Evolutionary conservation across 2,329 filamentous ascomycete genomes (phyloP), one percentile per base, ranked within the genome.

Genomic region (Exophiala viscosa): DNA sequence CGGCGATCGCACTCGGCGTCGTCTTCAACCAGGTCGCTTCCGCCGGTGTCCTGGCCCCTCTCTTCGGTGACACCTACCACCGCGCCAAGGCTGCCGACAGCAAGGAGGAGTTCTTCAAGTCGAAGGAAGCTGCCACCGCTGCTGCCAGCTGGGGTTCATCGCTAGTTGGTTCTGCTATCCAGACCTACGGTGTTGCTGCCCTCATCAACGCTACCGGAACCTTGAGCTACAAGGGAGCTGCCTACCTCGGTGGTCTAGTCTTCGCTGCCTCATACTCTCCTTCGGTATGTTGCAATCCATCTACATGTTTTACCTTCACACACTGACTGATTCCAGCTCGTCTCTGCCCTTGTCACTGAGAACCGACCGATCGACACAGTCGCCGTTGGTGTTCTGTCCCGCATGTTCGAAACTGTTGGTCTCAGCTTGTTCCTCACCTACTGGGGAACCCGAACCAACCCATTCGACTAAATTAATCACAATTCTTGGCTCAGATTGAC

Each of bases 371-470:
- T 93, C 54, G 92, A 97, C 74, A 92, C 88, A 58, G 84, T 97
- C 63, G 90, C 89, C 63, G 86, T 96, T 62, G 88, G 87, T 68
- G 83, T 87, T 58, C 75, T 93, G 45, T 86, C 88, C 67, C 91
- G 93, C 75, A 76, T 93, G 64, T 82, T 96, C 64, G 93, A 97
- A 83, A 96, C 93, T 2, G 83, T 97, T 55, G 93, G 92, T 60
- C 82, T 97, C 54, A 90, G 87, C 59, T 71, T 96, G 67, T 90
- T 97, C 82, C 80, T 97, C 65, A 96, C 90, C 69, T 97, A 89
- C 87, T 97, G 92, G 92, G 92, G 92, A 67, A 96, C 92, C 67
- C 86, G 88, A 69, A 93, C 90, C 75, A 92, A 90, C 78, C 90
- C 90, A 56, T 95, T 96, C 73, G 84, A 90, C 68, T 91, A 87